A percentile compares a stretch with the other conserved stretches of the same genome.
Conservation (phyloP, 2,329 filamentous ascomycete genomes). For the Plenodomus lindquistii region DNA sequence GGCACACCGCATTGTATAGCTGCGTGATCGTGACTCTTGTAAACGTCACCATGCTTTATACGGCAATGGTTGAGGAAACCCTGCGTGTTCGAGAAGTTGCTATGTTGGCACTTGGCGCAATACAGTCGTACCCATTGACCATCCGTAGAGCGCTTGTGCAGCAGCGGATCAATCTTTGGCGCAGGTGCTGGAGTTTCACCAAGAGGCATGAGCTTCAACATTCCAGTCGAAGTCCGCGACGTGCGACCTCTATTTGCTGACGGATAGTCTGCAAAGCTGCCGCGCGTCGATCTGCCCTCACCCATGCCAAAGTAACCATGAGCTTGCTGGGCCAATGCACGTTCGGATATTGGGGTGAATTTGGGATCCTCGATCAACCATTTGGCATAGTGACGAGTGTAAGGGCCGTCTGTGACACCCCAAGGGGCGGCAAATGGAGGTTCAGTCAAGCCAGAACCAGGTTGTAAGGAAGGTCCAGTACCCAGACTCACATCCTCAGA, state of each 20-base stretch:
- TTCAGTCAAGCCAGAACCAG: constrained; percentile 64
- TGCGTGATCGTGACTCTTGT: constrained; percentile 94
- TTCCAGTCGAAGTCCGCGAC: constrained; percentile 61
- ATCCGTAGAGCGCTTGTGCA: constrained; percentile 81
- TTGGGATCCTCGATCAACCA: constrained; percentile 89
- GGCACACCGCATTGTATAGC: constrained; percentile 84
- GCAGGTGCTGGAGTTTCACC: constrained; percentile 48
- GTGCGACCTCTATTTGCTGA: constrained; percentile 57
- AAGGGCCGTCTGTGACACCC: constrained; percentile 89
- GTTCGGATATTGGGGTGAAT: constrained; percentile 66
- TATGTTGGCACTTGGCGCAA: constrained; percentile 81
- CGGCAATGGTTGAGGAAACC: constrained; percentile 99
- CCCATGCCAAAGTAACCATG: constrained; percentile 42
- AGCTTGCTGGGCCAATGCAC: constrained; percentile 39
- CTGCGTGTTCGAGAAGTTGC: constrained; percentile 94
- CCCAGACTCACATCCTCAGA: constrained; percentile 73
- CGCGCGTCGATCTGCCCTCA: constrained; percentile 80
- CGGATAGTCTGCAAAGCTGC: constrained; percentile 65
- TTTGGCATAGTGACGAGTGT: constrained; percentile 90
- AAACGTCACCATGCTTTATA: constrained; percentile 90
- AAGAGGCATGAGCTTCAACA: constrained; percentile 47
- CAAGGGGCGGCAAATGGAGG: constrained; percentile 84
- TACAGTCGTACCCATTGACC: constrained; percentile 86
- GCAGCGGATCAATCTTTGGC: constrained; percentile 77
- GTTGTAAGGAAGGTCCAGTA: constrained; percentile 70